Evolutionary conservation across 768 basidiomycete genomes (phyloP).

Genomic region (Tricholoma flavovirens): DNA sequence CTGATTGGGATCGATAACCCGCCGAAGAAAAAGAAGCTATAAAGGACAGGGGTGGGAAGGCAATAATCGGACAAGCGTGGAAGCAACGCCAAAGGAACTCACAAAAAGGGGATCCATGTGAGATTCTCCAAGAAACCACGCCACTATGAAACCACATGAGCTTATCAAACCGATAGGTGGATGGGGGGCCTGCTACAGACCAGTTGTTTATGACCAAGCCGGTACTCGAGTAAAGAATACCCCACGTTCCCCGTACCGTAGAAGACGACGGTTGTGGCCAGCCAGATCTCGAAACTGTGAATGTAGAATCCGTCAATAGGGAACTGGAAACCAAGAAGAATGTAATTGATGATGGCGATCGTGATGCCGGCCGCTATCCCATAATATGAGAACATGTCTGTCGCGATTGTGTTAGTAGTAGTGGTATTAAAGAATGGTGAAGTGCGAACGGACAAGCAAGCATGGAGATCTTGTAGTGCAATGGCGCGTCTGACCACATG

Average conservation of each 20-base stretch:
- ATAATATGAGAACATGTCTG: constrained; percentile 55
- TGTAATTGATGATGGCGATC: constrained; percentile 67
- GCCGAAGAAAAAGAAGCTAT: constrained; percentile 74
- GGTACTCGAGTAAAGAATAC: constrained; percentile 68
- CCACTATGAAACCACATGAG: constrained; percentile 22
- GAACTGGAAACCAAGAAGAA: constrained; percentile 68
- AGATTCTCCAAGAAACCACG: constrained; percentile 51
- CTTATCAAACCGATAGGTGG: constrained; percentile 11
- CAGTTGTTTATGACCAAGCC: constrained; percentile 53
- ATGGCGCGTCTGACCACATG: constrained; percentile 67
- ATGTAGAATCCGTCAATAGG: constrained; percentile 72
- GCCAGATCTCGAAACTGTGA: constrained; percentile 77
- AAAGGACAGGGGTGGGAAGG: not conserved
- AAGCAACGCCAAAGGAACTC: constrained; percentile 23
- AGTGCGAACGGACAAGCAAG: constrained; percentile 48
- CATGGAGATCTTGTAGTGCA: constrained; percentile 82
- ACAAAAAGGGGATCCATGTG: constrained; percentile 74
- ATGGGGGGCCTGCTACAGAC: constrained; percentile 22
- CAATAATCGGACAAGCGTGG: not conserved
- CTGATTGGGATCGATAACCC: constrained; percentile 67
- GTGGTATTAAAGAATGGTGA: not conserved
- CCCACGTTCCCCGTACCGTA: constrained; percentile 69
- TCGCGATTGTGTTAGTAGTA: not conserved
- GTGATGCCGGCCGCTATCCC: constrained; percentile 66
- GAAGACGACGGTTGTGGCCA: constrained; percentile 73